phyloP scores from a whole-genome alignment of 108 stramenopile species.

The Cylindrotheca fusiformis region DNA sequence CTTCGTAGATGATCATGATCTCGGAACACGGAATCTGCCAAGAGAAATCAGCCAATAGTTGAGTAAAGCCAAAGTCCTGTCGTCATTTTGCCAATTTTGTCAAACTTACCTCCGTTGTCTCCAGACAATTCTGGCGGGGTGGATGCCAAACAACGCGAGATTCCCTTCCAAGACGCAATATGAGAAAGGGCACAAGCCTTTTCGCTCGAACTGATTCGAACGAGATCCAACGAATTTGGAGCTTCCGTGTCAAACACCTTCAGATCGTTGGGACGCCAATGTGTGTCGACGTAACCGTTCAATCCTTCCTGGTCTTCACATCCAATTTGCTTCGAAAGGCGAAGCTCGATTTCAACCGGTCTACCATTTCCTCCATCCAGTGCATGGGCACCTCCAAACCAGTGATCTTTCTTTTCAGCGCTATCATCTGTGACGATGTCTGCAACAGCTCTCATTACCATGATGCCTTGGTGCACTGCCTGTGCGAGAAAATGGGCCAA shows the following conservation, averaged over 20 bases:
- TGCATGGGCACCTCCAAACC: slow-evolving; percentile 37
- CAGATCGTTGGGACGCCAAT: slow-evolving; percentile 77
- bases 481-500: slow-evolving; percentile 49
- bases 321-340: slow-evolving; percentile 32
- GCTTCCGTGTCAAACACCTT: slow-evolving; percentile 74
- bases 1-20: slow-evolving; percentile 12
- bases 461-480: slow-evolving; percentile 45
- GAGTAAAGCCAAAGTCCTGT: no score
- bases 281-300: slow-evolving; percentile 43
- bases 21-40: not conserved
- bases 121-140: no score
- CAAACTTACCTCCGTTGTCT: no score
- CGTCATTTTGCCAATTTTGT: no score
- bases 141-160: slow-evolving; percentile 18
- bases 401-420: not conserved
- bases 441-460: slow-evolving; percentile 52
- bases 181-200: slow-evolving; percentile 76
- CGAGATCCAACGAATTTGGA: slow-evolving; percentile 37
- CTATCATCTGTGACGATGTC: not conserved
- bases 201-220: slow-evolving; percentile 52
- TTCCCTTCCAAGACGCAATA: slow-evolving; percentile 67
- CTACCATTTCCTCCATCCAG: slow-evolving; percentile 58
- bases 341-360: slow-evolving; percentile 30
- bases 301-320: slow-evolving; percentile 9
- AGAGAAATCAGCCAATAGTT: no score